Base-by-base conservation (phyloP, 331 rosid genomes). In the Quercus tomentella region DNA sequence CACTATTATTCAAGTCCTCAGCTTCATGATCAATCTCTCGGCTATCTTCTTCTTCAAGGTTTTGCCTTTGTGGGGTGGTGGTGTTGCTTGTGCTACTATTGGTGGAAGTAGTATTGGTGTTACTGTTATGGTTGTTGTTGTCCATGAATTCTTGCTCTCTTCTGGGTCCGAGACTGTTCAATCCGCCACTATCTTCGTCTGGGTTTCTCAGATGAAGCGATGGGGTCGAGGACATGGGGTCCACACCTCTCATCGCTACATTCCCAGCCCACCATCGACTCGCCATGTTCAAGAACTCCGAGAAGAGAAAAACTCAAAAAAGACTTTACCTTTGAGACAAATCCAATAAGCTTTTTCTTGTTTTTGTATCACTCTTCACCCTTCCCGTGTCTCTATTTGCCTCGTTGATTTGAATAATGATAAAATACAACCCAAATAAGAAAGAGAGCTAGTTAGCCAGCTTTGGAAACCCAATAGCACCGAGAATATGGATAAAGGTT, bases 181-280 rank as follows among this genome's bases (percentile, higher is more conserved):
- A 22, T 68, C 86, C 83, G 1, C 43, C 61, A 54, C 72, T 63
- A 21, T 86, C 87, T 2, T 83, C 86, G 25, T 89, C 84, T 17
- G 86, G 76, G 83, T 81, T 85, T 31, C 91, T 77, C 4, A 85
- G 88, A 22, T 86, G 89, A 52, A 89, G 89, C 62, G 87, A 83
- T 18, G 89, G 89, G 49, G 94, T 79, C 5, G 89, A 71, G 21
- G 93, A 77, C 73, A 90, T 81, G 15, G 89, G 79, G 41, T 89
- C 91, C 25, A 86, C 30, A 6, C 74, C 85, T 81, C 89, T 89
- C 87, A 87, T 79, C 45, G 87, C 90, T 41, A 86, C 89, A 76
- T 88, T 92, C 65, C 88, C 98, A 45, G 89, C 87, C 99, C 99
- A 95, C 98, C 99, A 95, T 16, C 90, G 90, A 86, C 90, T 93